A percentile compares a stretch with the other conserved stretches of the same genome.
phyloP scores from a whole-genome alignment of 2,329 filamentous ascomycete species.

The Trichoderma brevicompactum region DNA sequence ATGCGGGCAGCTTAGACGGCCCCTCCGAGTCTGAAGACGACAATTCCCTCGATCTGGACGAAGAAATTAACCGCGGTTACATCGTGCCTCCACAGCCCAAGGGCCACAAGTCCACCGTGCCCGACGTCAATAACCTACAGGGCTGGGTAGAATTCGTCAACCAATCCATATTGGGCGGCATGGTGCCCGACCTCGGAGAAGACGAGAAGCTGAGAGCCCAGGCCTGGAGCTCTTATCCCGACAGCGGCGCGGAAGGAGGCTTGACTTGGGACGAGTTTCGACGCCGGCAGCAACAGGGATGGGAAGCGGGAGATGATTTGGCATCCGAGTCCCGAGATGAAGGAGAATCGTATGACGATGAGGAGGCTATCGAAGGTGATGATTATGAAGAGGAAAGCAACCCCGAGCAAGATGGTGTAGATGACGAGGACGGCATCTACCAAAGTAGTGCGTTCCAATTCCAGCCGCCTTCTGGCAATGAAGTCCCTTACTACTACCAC shows the following conservation, averaged over 20 bases:
- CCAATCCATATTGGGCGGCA: slow-evolving; percentile 35
- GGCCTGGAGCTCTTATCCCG: slow-evolving; percentile 33
- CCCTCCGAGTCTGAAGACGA: slow-evolving; percentile 10
- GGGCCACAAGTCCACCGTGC: slow-evolving; percentile 28
- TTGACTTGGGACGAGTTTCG: slow-evolving; percentile 35
- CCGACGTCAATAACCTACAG: slow-evolving; percentile 30
- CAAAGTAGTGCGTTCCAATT: not conserved
- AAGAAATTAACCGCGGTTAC: slow-evolving; percentile 43
- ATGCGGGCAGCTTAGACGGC: slow-evolving; percentile 1
- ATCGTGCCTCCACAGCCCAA: slow-evolving; percentile 36
- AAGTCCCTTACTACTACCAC: too few species aligned
- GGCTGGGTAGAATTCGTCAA: slow-evolving; percentile 39
- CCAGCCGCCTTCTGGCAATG: not conserved
- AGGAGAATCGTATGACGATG: not conserved
- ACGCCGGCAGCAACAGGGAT: not conserved
- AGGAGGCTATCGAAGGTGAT: slow-evolving; percentile 14
- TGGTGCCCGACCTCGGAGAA: slow-evolving; percentile 33
- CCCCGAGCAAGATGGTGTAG: not conserved
- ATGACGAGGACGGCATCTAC: not conserved
- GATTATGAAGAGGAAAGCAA: not conserved
- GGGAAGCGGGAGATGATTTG: not conserved
- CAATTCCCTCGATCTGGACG: slow-evolving; percentile 36
- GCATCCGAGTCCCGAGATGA: not conserved
- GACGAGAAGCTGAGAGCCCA: slow-evolving; percentile 37
- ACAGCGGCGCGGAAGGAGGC: slow-evolving; percentile 28